Conservation (phyloP, 345 rosid genomes). For the Pelargonium nanum region DNA sequence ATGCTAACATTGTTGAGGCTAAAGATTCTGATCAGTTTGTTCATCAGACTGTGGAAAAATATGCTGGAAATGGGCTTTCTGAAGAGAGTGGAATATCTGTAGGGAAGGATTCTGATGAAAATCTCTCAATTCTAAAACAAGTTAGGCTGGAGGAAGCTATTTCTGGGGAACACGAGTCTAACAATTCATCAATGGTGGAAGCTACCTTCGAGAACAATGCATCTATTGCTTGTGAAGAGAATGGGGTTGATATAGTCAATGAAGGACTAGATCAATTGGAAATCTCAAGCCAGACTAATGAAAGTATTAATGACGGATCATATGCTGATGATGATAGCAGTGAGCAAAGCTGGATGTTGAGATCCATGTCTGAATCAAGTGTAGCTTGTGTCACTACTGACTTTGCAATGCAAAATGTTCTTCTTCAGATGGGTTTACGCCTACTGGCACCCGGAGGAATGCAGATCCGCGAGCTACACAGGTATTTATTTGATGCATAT, state of each 20-base stretch:
- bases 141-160: slow-evolving; percentile 76
- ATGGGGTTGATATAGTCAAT: slow-evolving; percentile 16
- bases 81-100: slow-evolving; percentile 21
- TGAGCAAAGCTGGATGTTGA: slow-evolving; percentile 78
- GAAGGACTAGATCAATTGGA: slow-evolving; percentile 36
- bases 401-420: slow-evolving; percentile 93
- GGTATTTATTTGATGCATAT: slow-evolving; percentile 29
- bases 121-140: slow-evolving; percentile 41
- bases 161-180: slow-evolving; percentile 12
- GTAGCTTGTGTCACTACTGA: slow-evolving; percentile 91
- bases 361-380: slow-evolving; percentile 85
- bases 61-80: slow-evolving; percentile 14
- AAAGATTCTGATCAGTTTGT: slow-evolving; percentile 12
- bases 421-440: slow-evolving; percentile 92
- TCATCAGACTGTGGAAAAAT: slow-evolving; percentile 15
- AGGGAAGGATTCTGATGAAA: slow-evolving; percentile 20
- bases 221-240: slow-evolving; percentile 19
- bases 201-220: slow-evolving; percentile 14
- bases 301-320: slow-evolving; percentile 42
- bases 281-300: slow-evolving; percentile 41
- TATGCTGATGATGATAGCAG: slow-evolving; percentile 58
- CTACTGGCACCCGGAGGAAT: slow-evolving; percentile 80
- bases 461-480: slow-evolving; percentile 83
- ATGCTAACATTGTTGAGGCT: slow-evolving; percentile 14
- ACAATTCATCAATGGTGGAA: slow-evolving; percentile 4